These are phyloP conservation scores for Entomortierella parvispora DNA, from an alignment of 192 early-diverging fungal genomes.

Conservation along the genomic window DNA sequence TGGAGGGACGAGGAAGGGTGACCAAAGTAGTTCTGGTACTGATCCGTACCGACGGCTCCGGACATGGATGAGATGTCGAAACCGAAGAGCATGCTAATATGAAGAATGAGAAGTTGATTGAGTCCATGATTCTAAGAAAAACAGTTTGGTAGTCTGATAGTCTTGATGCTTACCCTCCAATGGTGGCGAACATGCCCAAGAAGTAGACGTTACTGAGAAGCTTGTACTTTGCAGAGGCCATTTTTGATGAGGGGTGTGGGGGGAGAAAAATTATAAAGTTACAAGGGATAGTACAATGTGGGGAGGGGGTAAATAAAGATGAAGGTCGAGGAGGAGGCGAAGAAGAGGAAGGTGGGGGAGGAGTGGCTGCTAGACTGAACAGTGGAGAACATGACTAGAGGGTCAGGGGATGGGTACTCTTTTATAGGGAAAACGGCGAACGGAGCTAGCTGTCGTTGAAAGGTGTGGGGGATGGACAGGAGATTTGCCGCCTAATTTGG, in stretches of 20 bases:
- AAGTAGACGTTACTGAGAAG: conserved; percentile 35
- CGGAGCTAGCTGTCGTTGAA: too few species aligned
- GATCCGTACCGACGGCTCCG: conserved; percentile 54
- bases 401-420: background rate
- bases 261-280: background rate
- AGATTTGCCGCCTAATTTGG: too few species aligned
- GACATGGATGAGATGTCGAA: conserved; percentile 63
- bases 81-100: conserved; percentile 59
- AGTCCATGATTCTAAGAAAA: background rate
- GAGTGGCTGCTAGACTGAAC: background rate
- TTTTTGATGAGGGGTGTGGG: background rate
- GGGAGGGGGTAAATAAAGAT: background rate
- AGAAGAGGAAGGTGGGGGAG: background rate
- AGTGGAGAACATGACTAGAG: background rate
- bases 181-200: conserved; percentile 56
- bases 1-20: conserved; percentile 58
- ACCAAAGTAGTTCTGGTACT: conserved; percentile 66
- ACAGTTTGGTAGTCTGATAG: too few species aligned
- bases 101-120: background rate
- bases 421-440: too few species aligned
- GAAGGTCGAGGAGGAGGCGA: background rate
- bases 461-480: too few species aligned
- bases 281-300: background rate
- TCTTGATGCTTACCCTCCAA: conserved; percentile 46
- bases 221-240: conserved; percentile 21